Evolutionary conservation across 2,329 filamentous ascomycete genomes (phyloP).

Genomic region (Epichloe gansuensis): DNA sequence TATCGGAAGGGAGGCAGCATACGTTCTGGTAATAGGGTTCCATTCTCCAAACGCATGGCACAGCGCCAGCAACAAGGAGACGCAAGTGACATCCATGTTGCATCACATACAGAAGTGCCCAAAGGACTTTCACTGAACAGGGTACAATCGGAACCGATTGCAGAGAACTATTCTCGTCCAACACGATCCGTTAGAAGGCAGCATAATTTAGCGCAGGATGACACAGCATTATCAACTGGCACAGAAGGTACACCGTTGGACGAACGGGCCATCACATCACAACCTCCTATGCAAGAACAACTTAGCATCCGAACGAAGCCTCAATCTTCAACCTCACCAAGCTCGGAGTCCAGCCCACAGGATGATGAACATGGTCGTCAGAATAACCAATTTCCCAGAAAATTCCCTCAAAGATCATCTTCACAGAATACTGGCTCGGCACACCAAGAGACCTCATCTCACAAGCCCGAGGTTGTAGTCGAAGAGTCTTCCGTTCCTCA

Average conservation of each 20-base stretch:
- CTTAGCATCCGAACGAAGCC: constrained; percentile 24
- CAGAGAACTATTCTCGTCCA: constrained; percentile 52
- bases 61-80: constrained; percentile 52
- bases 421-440: constrained; percentile 36
- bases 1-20: constrained; percentile 80
- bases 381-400: constrained; percentile 14
- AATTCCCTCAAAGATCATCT: constrained; percentile 42
- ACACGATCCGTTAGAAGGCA: constrained; percentile 31
- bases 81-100: constrained; percentile 12
- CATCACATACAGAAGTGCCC: constrained; percentile 32
- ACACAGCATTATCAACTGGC: constrained; percentile 31
- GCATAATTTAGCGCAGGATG: constrained; percentile 35
- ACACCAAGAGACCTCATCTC: constrained; percentile 8
- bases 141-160: constrained; percentile 58
- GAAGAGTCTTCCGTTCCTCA: constrained; percentile 28
- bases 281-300: constrained; percentile 18
- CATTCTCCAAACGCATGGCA: constrained; percentile 60
- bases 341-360: constrained; percentile 48
- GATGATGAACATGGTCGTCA: constrained; percentile 23
- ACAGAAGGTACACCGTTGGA: constrained; percentile 28
- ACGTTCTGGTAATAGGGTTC: constrained; percentile 61
- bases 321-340: constrained; percentile 18
- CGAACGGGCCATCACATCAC: constrained; percentile 9
- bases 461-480: constrained; percentile 13
- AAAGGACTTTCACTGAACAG: constrained; percentile 43